Base-by-base conservation (phyloP, 2,329 filamentous ascomycete species). In the Pseudophaeomoniella oleicola region DNA sequence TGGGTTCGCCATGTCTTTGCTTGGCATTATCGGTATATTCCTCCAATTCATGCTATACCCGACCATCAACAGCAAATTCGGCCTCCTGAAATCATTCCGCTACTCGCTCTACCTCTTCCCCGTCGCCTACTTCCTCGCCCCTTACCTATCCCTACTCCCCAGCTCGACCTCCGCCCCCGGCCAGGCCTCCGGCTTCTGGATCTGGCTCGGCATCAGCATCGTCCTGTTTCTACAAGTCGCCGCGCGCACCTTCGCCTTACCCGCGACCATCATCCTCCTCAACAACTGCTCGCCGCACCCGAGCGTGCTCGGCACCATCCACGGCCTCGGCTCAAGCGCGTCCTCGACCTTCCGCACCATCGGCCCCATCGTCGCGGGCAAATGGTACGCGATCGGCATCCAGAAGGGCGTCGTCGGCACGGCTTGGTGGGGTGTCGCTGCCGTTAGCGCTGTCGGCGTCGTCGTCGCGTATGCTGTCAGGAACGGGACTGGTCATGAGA, bases 21-120 rank as follows among this genome's bases (percentile, higher is more conserved):
- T 88, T 5, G 83, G 83, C 19, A 60, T 72, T 22, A 75, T 87
- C 31, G 83, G 83, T 34, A 82, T 90, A 46, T 54, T 66, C 1
- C 66, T 88, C 39, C 79, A 84, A 50, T 66, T 83, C 39, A 66
- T 78, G 34, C 63, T 84, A 30, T 87, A 87, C 50, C 81, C 81
- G 1, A 58, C 62, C 16, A 64, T 84, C 29, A 82, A 81, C 34
- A 63, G 67, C 5, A 69, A 70, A 3, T 69, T 83, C 10, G 82
- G 81, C 19, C 78, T 79, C 5, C 62, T 83, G 43, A 65, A 67
- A 30, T 78, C 75, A 40, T 85, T 77, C 63, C 72, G 77, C 4
- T 63, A 71, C 37, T 80, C 74, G 34, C 64, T 86, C 3, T 65
- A 75, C 38, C 66, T 78, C 29, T 87, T 88, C 53, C 82, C 82